Evolutionary conservation across 495 filamentous ascomycete species (phyloP), one percentile per base, ranked within the genome.

Genomic region (Podospora didyma): DNA sequence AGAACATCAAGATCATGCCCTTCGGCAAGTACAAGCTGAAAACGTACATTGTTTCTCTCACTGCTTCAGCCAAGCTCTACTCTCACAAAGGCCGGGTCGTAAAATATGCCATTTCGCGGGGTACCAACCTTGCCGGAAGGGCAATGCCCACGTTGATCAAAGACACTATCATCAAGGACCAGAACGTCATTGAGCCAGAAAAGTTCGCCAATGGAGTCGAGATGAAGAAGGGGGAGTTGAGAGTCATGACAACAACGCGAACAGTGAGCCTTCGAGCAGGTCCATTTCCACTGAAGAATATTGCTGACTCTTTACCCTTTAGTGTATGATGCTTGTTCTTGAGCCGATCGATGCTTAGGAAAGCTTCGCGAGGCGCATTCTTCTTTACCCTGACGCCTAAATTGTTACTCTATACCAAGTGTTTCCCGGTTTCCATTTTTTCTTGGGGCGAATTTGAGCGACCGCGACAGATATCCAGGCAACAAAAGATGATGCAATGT

Each of bases 181-280:
- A 46, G n/a, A 26, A 39, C 22, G 41, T 57, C 17, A 17, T 45
- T n/a, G 47, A 57, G 54, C 17, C 39, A 10, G 48, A 23, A 14
- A 17, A 26, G 54, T 57, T 57, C 28, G 21, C 31, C 14, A 44
- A 34, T 21, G 53, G 34, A 2, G 20, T 31, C 14, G 9, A 19
- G 11, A n/a, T n/a, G 5, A 6, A 5, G 14, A 35, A 35, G n/a
- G 37, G 24, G 31, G 19, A 24, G 41, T 46, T 23, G 48, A 51
- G 9, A 2, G 28, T 39, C 7, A 51, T 19, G 16, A 35, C 37
- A 1, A n/a, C 24, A 48, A 47, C 28, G 24, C 48, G 49, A 21
- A 51, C 42, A 21, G 55, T 57, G 11, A 41, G 49, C 14, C 3
- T 19, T 16, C 11, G 5, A 2, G 7, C 39, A 1, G n/a, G 12